Conservation (phyloP, 768 basidiomycete genomes). For the Galerina sulciceps region DNA sequence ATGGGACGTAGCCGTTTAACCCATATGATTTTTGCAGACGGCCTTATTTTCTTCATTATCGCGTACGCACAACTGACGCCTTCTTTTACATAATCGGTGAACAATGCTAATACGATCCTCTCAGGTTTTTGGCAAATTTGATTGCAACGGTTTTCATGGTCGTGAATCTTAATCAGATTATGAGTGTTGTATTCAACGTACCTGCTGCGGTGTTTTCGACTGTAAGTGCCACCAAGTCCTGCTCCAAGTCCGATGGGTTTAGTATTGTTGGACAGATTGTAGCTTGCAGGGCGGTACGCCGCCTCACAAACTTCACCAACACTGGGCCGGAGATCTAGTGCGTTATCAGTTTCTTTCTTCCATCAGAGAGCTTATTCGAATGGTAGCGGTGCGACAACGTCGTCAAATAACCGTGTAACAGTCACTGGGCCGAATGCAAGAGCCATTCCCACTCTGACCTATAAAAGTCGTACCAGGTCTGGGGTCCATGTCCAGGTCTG, state of each 20-base stretch:
- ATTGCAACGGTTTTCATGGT: constrained; percentile 68
- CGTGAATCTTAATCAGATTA: constrained; percentile 64
- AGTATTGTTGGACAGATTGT: constrained; percentile 44
- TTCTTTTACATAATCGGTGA: not conserved
- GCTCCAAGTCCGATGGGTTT: not conserved
- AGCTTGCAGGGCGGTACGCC: constrained; percentile 63
- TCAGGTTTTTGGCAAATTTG: constrained; percentile 47
- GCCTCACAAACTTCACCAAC: constrained; percentile 55
- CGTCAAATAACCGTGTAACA: constrained; percentile 30
- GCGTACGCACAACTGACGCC: constrained; percentile 62
- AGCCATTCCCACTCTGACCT: constrained; percentile 26
- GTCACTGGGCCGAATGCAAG: constrained; percentile 10
- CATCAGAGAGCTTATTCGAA: not conserved
- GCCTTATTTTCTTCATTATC: constrained; percentile 75
- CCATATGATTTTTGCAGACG: constrained; percentile 71
- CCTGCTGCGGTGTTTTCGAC: constrained; percentile 62
- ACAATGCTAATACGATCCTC: not conserved
- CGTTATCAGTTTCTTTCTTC: constrained; percentile 17
- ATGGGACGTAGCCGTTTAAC: constrained; percentile 51
- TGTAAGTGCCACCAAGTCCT: constrained; percentile 31
- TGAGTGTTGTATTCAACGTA: constrained; percentile 70
- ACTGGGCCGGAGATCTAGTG: constrained; percentile 50
- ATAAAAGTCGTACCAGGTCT: constrained; percentile 18
- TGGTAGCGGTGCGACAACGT: constrained; percentile 23
- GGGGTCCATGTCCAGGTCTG: constrained; percentile 54